Conservation (phyloP, 257 asterid genomes). For the Salvia hispanica region DNA sequence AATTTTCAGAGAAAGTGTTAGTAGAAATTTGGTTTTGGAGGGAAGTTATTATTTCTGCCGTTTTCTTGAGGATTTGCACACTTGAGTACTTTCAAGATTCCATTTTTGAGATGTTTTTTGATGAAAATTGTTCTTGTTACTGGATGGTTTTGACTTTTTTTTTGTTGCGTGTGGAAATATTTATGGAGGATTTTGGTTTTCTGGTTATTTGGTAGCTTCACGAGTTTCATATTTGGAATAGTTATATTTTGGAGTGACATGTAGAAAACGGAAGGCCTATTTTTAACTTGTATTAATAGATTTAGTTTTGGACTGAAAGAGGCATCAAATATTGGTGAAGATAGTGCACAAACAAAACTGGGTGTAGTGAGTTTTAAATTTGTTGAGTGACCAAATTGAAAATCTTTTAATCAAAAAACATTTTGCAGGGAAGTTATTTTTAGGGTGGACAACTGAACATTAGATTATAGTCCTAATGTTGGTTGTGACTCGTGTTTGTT, state of each 20-base stretch:
- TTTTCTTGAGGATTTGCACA: slow-evolving; percentile 49
- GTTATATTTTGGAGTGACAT: not conserved
- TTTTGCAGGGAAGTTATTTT: too few species aligned
- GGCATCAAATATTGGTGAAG: too few species aligned
- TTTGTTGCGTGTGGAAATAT: not conserved
- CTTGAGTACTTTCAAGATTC: slow-evolving; percentile 29
- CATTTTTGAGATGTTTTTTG: too few species aligned
- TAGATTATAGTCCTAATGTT: not conserved
- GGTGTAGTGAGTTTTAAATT: too few species aligned
- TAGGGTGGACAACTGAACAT: too few species aligned
- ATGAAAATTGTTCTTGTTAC: slow-evolving; percentile 3
- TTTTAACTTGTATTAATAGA: not conserved
- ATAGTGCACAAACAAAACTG: too few species aligned
- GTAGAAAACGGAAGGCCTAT: not conserved
- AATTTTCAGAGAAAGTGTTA: too few species aligned
- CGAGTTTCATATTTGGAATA: slow-evolving; percentile 4
- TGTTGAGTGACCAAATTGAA: too few species aligned
- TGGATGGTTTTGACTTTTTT: slow-evolving; percentile 7
- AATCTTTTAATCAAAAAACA: too few species aligned
- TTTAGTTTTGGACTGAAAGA: too few species aligned
- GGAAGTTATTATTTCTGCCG: too few species aligned
- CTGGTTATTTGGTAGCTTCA: slow-evolving; percentile 2
- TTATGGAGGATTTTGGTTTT: not conserved
- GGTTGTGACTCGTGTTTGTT: not conserved
- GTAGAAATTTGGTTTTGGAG: too few species aligned